Evolutionary conservation across 495 filamentous ascomycete species (phyloP).

Genomic region (Penicillium daleae): DNA sequence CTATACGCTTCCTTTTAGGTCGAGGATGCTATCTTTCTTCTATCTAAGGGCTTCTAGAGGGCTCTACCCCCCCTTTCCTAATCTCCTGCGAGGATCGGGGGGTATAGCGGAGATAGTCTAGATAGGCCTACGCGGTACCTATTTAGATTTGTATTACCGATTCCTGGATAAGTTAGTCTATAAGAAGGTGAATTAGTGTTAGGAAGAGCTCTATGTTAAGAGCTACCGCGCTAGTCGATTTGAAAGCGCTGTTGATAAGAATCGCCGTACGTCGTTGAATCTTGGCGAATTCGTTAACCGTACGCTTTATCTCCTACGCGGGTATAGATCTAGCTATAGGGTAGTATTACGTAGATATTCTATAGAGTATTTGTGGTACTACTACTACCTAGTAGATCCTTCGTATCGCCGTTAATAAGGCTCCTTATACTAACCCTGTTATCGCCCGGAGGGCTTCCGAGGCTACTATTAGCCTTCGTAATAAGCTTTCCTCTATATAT

Average conservation of each 20-base stretch:
- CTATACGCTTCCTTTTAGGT: neutral
- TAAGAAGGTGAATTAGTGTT: neutral
- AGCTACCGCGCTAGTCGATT: neutral
- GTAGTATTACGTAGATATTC: constrained; percentile 16
- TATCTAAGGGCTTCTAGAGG: neutral
- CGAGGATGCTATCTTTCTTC: neutral
- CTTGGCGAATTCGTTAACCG: neutral
- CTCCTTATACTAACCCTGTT: constrained; percentile 19
- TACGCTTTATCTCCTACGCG: neutral
- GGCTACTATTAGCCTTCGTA: constrained; percentile 11
- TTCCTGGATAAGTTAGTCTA: neutral
- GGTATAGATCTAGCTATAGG: neutral
- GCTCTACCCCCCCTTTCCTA: neutral
- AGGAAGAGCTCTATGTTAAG: neutral
- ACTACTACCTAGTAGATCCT: constrained; percentile 28
- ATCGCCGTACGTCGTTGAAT: constrained; percentile 16
- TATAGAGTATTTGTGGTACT: constrained; percentile 25
- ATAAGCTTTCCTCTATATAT: constrained; percentile 13
- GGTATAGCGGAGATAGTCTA: neutral
- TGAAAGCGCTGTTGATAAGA: constrained; percentile 15
- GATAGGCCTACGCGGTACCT: neutral
- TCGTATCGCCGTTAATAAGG: constrained; percentile 11
- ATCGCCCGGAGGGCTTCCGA: constrained; percentile 19
- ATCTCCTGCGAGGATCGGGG: neutral
- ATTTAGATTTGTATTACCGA: neutral